Evolutionary conservation across 2,329 filamentous ascomycete species (phyloP).

Genomic region (Hymenoscyphus salicellus): DNA sequence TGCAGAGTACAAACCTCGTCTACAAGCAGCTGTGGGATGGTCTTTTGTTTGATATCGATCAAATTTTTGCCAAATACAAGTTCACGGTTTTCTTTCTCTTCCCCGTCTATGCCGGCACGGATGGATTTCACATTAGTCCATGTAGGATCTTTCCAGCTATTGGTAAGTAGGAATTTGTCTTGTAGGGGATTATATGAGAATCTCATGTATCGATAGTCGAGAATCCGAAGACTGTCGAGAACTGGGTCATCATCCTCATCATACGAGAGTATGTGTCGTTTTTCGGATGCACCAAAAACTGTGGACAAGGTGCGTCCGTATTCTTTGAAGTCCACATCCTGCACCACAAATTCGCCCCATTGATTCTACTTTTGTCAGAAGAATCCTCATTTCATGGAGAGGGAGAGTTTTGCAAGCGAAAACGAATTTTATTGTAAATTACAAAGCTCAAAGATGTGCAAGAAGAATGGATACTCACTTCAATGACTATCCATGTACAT

Average conservation of each 20-base stretch:
- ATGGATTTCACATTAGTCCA: constrained; percentile 79
- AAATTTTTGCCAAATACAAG: constrained; percentile 85
- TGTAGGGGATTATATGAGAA: constrained; percentile 87
- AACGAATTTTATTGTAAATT: background rate
- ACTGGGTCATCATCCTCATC: constrained; percentile 77
- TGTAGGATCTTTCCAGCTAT: constrained; percentile 88
- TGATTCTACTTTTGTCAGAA: constrained; percentile 63
- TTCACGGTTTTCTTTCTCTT: constrained; percentile 80
- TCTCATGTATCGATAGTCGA: constrained; percentile 92
- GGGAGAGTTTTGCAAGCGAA: background rate
- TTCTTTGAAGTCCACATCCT: constrained; percentile 57
- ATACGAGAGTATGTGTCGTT: constrained; percentile 54
- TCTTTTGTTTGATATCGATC: constrained; percentile 92
- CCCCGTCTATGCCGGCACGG: constrained; percentile 77
- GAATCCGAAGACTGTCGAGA: constrained; percentile 67
- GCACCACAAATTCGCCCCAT: constrained; percentile 87
- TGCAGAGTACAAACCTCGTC: constrained; percentile 64
- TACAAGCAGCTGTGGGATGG: constrained; percentile 74
- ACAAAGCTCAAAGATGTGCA: background rate
- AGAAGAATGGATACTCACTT: constrained; percentile 50
- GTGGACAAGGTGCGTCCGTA: constrained; percentile 58
- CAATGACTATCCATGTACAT: constrained; percentile 89
- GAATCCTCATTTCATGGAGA: background rate
- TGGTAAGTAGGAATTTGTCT: constrained; percentile 83
- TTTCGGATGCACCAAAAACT: constrained; percentile 66